These are phyloP conservation scores for Fusarium dlaminii DNA, from an alignment of 2,329 filamentous ascomycete genomes.

Conservation along the genomic window DNA sequence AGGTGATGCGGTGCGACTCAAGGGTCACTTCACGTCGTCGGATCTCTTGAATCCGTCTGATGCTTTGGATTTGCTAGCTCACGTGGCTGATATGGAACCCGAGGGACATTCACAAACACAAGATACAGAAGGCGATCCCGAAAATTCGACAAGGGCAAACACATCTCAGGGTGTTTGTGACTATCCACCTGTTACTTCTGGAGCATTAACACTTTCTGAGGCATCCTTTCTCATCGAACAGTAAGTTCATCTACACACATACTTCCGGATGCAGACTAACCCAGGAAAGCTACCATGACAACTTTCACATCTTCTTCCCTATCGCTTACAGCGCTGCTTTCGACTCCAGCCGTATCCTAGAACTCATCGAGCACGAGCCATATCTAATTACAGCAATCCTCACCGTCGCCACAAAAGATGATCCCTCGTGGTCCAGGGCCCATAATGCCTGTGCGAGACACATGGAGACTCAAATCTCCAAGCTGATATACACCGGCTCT, in stretches of 20 bases:
- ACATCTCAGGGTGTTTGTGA: not conserved
- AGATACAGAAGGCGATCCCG: not conserved
- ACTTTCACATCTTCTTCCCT: constrained; percentile 77
- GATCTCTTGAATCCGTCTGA: constrained; percentile 55
- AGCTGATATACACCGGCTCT: constrained; percentile 72
- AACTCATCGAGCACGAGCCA: constrained; percentile 68
- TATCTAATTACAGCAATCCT: constrained; percentile 76
- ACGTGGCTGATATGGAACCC: constrained; percentile 52
- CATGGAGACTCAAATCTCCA: constrained; percentile 75
- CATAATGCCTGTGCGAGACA: constrained; percentile 74
- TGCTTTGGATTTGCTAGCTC: constrained; percentile 52
- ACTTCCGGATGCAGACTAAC: not conserved
- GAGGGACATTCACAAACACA: constrained; percentile 21
- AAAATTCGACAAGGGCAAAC: not conserved
- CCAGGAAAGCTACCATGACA: constrained; percentile 63
- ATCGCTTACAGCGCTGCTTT: constrained; percentile 70
- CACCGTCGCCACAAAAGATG: constrained; percentile 76
- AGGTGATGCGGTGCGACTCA: constrained; percentile 35
- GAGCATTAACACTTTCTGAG: constrained; percentile 42
- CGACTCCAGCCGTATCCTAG: constrained; percentile 59
- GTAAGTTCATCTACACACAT: constrained; percentile 16
- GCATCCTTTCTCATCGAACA: constrained; percentile 41
- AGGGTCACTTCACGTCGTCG: constrained; percentile 52
- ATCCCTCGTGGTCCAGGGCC: constrained; percentile 69
- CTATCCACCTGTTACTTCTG: constrained; percentile 49